A percentile compares a stretch with the other conserved stretches of the same genome.
Conservation (phyloP, 345 rosid species). For the Lumnitzera racemosa region DNA sequence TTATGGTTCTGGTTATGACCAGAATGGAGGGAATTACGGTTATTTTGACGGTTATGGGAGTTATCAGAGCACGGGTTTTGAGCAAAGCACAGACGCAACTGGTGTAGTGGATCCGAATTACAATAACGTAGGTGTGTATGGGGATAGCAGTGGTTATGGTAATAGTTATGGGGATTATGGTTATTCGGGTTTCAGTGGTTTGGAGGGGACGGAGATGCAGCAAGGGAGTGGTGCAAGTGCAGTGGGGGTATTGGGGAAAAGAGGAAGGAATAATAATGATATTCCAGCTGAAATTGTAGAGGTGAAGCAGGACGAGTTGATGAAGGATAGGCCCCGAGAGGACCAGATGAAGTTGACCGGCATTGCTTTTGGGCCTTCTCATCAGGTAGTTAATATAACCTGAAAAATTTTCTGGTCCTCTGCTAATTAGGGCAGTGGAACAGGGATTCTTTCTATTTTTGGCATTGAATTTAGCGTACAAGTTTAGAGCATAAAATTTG, state of each 20-base stretch:
- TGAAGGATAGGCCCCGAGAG: slow-evolving; percentile 86
- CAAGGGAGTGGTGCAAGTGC: slow-evolving; percentile 30
- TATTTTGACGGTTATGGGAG: slow-evolving; percentile 23
- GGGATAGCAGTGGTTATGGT: background rate
- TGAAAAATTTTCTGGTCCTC: background rate
- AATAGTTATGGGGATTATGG: slow-evolving; percentile 13
- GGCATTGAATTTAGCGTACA: no score
- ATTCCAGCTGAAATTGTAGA: slow-evolving; percentile 66
- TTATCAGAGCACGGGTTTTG: slow-evolving; percentile 3
- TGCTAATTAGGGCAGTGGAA: no score
- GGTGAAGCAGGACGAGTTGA: slow-evolving; percentile 93
- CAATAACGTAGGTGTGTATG: slow-evolving; percentile 1
- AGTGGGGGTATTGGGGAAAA: slow-evolving; percentile 44
- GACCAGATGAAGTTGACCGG: slow-evolving; percentile 85
- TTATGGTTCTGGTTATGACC: slow-evolving; percentile 15
- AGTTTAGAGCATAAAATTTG: no score
- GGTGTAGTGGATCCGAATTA: slow-evolving; percentile 1
- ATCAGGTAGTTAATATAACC: slow-evolving; percentile 47
- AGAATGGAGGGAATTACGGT: slow-evolving; percentile 29
- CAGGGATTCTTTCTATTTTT: no score
- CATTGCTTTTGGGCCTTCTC: slow-evolving; percentile 89
- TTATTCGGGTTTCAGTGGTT: slow-evolving; percentile 27
- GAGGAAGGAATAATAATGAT: slow-evolving; percentile 48
- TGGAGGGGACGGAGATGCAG: slow-evolving; percentile 17
- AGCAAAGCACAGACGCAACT: slow-evolving; percentile 1